These are phyloP conservation scores for Backusella circina DNA, from an alignment of 192 early-diverging fungal genomes.

Conservation along the genomic window DNA sequence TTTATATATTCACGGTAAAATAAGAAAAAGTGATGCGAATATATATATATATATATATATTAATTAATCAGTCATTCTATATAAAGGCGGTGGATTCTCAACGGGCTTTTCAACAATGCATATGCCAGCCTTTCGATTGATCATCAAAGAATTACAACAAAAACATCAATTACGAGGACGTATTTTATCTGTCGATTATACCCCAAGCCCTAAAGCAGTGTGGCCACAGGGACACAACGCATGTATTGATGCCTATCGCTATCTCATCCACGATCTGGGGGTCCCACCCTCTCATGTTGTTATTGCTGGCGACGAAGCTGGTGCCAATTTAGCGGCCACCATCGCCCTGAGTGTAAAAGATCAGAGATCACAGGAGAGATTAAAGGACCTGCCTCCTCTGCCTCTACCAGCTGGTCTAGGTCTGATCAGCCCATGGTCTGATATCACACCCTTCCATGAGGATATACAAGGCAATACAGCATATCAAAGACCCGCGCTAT, in stretches of 20 bases:
- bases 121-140: not conserved
- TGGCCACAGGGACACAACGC: slow-evolving; percentile 4
- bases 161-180: not conserved
- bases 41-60: not conserved
- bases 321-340: slow-evolving; percentile 9
- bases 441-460: not conserved
- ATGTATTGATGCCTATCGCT: slow-evolving; percentile 7
- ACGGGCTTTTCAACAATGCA: slow-evolving; percentile 2
- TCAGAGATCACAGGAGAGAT: not conserved
- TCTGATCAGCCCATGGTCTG: slow-evolving; percentile 7
- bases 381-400: not conserved
- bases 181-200: slow-evolving; percentile 11
- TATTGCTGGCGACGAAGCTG: slow-evolving; percentile 6
- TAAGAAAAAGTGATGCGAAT: not conserved
- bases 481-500: not conserved
- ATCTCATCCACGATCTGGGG: not conserved
- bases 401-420: slow-evolving; percentile 9
- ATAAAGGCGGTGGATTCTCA: slow-evolving; percentile 9
- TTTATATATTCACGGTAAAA: slow-evolving; percentile 16
- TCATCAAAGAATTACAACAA: not conserved
- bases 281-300: not conserved
- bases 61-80: not conserved
- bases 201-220: not conserved
- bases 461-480: not conserved
- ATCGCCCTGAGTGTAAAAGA: not conserved